phyloP scores from a whole-genome alignment of 345 rosid genomes.

The Salix arbutifolia region DNA sequence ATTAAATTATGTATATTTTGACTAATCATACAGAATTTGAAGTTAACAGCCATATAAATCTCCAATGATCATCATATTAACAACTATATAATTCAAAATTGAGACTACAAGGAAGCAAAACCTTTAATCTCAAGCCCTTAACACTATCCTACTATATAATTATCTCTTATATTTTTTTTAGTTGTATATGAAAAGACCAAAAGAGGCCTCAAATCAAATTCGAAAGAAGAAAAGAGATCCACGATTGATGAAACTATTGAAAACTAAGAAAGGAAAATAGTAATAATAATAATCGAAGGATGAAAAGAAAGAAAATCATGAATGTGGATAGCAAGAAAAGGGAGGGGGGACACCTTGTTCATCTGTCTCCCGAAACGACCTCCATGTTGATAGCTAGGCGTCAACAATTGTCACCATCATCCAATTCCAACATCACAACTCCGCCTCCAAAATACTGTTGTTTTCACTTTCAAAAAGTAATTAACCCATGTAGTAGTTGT shows the following conservation, averaged over 20 bases:
- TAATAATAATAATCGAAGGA: background rate
- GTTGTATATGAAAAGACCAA: background rate
- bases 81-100: too few species aligned
- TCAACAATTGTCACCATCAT: conserved; percentile 15
- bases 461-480: conserved; percentile 5
- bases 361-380: conserved; percentile 37
- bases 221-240: conserved; percentile 15
- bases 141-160: too few species aligned
- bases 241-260: conserved; percentile 7
- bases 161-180: background rate
- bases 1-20: too few species aligned
- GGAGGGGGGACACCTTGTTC: conserved; percentile 26
- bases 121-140: too few species aligned
- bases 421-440: background rate
- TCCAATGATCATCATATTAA: too few species aligned
- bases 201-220: conserved; percentile 10
- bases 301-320: conserved; percentile 4
- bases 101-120: too few species aligned
- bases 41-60: too few species aligned
- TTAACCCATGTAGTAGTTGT: background rate
- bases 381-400: conserved; percentile 26
- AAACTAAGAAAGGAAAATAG: background rate
- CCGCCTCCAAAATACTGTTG: background rate
- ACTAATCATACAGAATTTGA: too few species aligned
- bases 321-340: background rate